Percentiles rank a stretch among this genome's conserved stretches.
Conservation (phyloP, 1,139 yeast species). For the Waltiozyma sp. region DNA sequence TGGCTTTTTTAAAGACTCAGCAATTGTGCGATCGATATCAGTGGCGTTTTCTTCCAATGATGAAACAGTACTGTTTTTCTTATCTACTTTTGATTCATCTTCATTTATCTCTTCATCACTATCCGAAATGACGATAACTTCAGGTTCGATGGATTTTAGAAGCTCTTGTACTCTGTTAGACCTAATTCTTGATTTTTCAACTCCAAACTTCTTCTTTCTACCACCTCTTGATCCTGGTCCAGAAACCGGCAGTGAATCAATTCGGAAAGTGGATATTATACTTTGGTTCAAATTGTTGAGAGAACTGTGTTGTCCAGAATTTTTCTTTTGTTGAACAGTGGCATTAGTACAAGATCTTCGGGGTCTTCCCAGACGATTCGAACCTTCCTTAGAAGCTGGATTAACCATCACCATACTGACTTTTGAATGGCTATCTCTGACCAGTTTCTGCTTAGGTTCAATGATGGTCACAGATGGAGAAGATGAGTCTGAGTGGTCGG, state of each 20-base stretch:
- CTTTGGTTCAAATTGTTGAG: conserved; percentile 13
- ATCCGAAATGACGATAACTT: background rate
- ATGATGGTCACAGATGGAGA: background rate
- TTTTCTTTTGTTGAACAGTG: conserved; percentile 1
- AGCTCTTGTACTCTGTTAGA: background rate
- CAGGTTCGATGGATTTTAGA: background rate
- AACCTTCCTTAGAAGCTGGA: conserved; percentile 15
- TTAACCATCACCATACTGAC: conserved; percentile 19
- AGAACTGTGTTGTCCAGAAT: conserved; percentile 4
- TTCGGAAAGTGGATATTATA: conserved; percentile 15
- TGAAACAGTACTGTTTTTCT: too few relatives aligned
- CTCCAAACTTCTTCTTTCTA: conserved; percentile 4
- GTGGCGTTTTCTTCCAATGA: too few relatives aligned
- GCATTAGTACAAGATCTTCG: conserved; percentile 7
- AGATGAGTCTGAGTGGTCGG: background rate
- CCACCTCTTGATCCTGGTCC: conserved; percentile 21
- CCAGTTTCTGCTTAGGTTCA: conserved; percentile 14
- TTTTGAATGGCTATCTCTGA: conserved; percentile 13
- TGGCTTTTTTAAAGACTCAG: too few relatives aligned
- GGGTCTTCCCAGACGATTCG: conserved; percentile 18
- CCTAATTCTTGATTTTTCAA: background rate
- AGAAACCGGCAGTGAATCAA: conserved; percentile 15
- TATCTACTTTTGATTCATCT: background rate
- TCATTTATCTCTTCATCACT: background rate
- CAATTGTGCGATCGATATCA: too few relatives aligned